A percentile compares a stretch with the other conserved stretches of the same genome.
Evolutionary conservation across 2,329 filamentous ascomycete species (phyloP).

Genomic region (Alternaria arborescens): DNA sequence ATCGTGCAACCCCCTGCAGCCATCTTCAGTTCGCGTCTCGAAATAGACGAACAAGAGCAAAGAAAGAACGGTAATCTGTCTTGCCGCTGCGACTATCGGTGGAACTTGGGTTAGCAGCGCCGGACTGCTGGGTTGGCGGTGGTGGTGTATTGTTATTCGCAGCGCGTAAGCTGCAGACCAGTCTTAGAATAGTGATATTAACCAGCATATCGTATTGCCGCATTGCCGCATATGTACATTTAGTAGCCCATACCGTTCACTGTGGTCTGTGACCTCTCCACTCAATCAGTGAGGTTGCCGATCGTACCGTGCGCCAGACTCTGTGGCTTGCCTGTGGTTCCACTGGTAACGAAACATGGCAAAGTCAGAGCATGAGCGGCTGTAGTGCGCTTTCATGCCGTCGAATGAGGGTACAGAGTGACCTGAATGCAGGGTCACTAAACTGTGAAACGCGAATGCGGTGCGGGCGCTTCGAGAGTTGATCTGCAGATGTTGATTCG

Average conservation of each 20-base stretch:
- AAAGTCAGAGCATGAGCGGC: conserved; percentile 10
- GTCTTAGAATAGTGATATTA: conserved; percentile 30
- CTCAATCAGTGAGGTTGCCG: conserved; percentile 11
- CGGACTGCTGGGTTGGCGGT: conserved; percentile 16
- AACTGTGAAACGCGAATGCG: conserved; percentile 36
- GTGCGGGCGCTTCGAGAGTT: conserved; percentile 37
- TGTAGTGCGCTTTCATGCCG: conserved; percentile 1
- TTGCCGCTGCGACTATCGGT: conserved; percentile 30
- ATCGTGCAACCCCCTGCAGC: conserved; percentile 17
- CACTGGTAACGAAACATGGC: conserved; percentile 4
- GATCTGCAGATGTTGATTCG: conserved; percentile 35
- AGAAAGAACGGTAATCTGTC: conserved; percentile 28
- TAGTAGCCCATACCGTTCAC: conserved; percentile 16
- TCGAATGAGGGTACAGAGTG: conserved; percentile 27
- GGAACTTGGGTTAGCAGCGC: conserved; percentile 13
- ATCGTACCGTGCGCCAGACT: conserved; percentile 13
- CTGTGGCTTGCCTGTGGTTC: conserved; percentile 20
- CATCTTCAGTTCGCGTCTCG: conserved; percentile 7
- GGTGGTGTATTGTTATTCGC: conserved; percentile 20
- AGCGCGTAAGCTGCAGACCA: conserved; percentile 41
- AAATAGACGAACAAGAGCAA: conserved; percentile 19
- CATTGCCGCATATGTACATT: conserved; percentile 24
- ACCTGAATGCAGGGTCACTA: conserved; percentile 27
- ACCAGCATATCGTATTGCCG: conserved; percentile 6
- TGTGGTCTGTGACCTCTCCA: conserved; percentile 8